Conservation (phyloP, 2,329 filamentous ascomycete species). For the Fonsecaea monophora region DNA sequence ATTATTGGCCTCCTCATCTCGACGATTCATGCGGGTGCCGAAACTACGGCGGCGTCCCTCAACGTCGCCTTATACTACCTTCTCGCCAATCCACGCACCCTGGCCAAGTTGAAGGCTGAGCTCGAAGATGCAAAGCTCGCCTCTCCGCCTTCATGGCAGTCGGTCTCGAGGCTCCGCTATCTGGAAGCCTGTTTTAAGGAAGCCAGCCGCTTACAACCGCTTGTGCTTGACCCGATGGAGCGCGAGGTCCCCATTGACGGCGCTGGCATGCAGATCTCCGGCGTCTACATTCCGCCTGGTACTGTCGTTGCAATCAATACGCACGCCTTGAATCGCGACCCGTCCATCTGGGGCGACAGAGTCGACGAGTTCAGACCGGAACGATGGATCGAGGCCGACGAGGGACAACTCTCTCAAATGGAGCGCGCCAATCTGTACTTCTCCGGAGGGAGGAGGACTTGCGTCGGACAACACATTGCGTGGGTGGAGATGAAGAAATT, state of each 20-base stretch:
- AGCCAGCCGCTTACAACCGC: conserved; percentile 22
- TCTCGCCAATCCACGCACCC: conserved; percentile 48
- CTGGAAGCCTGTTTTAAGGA: conserved; percentile 32
- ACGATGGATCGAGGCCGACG: conserved; percentile 50
- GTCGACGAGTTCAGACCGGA: conserved; percentile 52
- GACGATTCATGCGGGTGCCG: conserved; percentile 31
- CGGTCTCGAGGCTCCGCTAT: conserved; percentile 65
- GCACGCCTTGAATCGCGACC: conserved; percentile 53
- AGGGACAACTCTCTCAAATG: conserved; percentile 42
- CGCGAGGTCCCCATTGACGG: conserved; percentile 35
- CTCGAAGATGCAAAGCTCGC: conserved; percentile 22
- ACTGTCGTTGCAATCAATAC: conserved; percentile 37
- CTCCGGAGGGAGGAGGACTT: conserved; percentile 15
- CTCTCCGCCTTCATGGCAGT: conserved; percentile 42
- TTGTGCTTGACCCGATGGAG: conserved; percentile 38
- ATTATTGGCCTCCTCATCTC: conserved; percentile 25
- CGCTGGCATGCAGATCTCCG: conserved; percentile 27
- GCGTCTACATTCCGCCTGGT: conserved; percentile 23
- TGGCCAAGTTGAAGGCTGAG: conserved; percentile 20
- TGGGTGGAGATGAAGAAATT: conserved; percentile 32
- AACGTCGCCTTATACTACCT: conserved; percentile 49
- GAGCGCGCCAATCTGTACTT: conserved; percentile 34
- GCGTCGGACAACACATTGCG: conserved; percentile 29
- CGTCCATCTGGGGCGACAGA: conserved; percentile 47
- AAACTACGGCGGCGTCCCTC: conserved; percentile 29